A percentile compares a stretch with the other conserved stretches of the same genome.
phyloP scores from a whole-genome alignment of 1,139 yeast species.

The Pichia sp. region DNA sequence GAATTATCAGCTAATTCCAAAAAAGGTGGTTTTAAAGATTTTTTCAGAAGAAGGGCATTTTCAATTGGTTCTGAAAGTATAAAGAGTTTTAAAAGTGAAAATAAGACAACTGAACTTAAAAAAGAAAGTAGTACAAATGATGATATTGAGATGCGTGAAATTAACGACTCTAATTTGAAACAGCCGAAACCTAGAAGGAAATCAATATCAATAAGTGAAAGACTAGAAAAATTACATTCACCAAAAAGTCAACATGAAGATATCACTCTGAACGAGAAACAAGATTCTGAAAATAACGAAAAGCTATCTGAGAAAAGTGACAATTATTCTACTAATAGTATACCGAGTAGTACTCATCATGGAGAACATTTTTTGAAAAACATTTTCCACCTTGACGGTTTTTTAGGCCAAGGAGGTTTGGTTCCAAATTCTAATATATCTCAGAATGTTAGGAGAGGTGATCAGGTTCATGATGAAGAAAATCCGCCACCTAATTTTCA shows the following conservation, averaged over 20 bases:
- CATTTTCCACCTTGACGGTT: slow-evolving; percentile 17
- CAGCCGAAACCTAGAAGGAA: background rate
- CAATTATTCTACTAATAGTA: background rate
- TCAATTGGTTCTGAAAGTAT: slow-evolving; percentile 13
- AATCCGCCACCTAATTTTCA: slow-evolving; percentile 14
- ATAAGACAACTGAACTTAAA: background rate
- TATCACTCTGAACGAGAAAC: background rate
- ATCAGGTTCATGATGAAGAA: slow-evolving; percentile 11
- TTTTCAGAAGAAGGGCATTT: slow-evolving; percentile 14
- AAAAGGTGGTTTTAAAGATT: slow-evolving; percentile 3
- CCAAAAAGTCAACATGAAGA: background rate
- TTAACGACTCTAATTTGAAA: background rate
- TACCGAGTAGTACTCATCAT: background rate
- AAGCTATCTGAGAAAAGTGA: background rate
- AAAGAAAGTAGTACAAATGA: background rate
- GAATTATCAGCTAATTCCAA: slow-evolving; percentile 2
- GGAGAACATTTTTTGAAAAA: slow-evolving; percentile 15
- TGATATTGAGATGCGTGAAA: background rate
- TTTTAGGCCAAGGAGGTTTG: slow-evolving; percentile 17
- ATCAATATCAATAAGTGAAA: background rate
- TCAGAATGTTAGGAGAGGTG: slow-evolving; percentile 2
- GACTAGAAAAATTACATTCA: background rate
- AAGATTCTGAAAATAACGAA: background rate
- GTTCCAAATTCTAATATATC: slow-evolving; percentile 13
- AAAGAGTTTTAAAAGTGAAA: slow-evolving; percentile 4